Evolutionary conservation across 371 early-diverging fungal genomes (phyloP), one percentile per base, ranked within the genome.

Genomic region (Rhizopus stolonifer): DNA sequence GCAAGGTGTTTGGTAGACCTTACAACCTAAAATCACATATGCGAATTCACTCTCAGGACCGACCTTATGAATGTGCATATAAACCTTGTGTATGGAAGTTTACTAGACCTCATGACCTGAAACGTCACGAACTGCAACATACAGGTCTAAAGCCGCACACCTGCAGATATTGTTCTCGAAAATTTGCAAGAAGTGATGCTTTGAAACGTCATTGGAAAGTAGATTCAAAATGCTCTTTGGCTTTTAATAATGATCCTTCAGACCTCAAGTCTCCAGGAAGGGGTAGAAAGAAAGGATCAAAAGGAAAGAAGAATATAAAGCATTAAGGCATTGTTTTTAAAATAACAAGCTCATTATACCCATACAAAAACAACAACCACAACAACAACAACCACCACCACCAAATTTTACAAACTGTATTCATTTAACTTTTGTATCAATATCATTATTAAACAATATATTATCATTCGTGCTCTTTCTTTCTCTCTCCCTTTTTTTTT

Each of bases 11-110:
- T 51, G 79, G 87, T 19, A 88, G 90, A 42, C 81, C 85, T 4
- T 89, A 89, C 40, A 90, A 92, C 55, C 72, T 94, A 13, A 88
- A 87, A 43, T 88, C 91, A 0, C 92, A 91, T 56, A 82, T 81
- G 62, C 71, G 85, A 21, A 86, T 76, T 1, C 91, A 89, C 58
- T 85, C 87, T 8, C 78, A 79, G n/a, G 88, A 86, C 31, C 80
- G 82, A 19, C 89, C 89, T 8, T 87, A 74, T 67, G 74, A 72
- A 54, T 88, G 88, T 39, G 70, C 65, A 4, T 56, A 66, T 24
- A 54, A 70, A 11, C 61, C 59, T 6, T 90, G 89, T 52, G 57
- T 59, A 4, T 65, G 73, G 53, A 78, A 79, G 4, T 89, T 90
- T 65, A 72, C 83, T 1, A 74, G 89, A 2, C 79, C 82, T 17